These are phyloP conservation scores for Miamiensis avidus DNA, from an alignment of 169 alveolate species.

Conservation along the genomic window DNA sequence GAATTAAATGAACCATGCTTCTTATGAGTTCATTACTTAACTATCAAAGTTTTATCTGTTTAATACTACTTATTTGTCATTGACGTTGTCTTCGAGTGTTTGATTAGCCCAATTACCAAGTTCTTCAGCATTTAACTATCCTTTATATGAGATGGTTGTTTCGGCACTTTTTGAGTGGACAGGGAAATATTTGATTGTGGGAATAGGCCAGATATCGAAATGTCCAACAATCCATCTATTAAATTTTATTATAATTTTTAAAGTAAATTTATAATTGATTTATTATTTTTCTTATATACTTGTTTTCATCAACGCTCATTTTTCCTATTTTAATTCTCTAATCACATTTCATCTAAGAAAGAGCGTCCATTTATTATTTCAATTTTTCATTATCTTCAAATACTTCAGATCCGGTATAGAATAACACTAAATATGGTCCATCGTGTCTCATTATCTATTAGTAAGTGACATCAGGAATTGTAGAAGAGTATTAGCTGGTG, in stretches of 20 bases:
- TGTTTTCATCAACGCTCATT: neutral
- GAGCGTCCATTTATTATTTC: neutral
- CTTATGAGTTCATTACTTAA: neutral
- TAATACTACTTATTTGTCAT: neutral
- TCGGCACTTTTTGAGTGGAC: neutral
- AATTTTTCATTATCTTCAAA: too few relatives aligned
- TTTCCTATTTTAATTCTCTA: neutral
- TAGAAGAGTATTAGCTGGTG: neutral
- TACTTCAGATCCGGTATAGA: neutral
- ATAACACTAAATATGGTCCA: neutral
- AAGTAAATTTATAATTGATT: too few relatives aligned
- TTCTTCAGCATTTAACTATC: neutral
- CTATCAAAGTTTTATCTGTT: neutral
- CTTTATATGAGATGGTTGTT: neutral
- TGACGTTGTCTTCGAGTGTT: neutral
- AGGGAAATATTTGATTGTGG: neutral
- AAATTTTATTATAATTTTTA: too few relatives aligned
- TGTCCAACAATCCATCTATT: neutral
- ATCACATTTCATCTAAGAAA: neutral
- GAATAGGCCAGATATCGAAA: neutral
- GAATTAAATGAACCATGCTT: neutral
- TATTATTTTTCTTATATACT: neutral
- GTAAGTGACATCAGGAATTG: neutral
- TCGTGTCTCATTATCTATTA: neutral
- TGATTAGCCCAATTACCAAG: neutral